Base-by-base conservation (phyloP, 495 filamentous ascomycete species). In the Talaromyces nanjingensis region DNA sequence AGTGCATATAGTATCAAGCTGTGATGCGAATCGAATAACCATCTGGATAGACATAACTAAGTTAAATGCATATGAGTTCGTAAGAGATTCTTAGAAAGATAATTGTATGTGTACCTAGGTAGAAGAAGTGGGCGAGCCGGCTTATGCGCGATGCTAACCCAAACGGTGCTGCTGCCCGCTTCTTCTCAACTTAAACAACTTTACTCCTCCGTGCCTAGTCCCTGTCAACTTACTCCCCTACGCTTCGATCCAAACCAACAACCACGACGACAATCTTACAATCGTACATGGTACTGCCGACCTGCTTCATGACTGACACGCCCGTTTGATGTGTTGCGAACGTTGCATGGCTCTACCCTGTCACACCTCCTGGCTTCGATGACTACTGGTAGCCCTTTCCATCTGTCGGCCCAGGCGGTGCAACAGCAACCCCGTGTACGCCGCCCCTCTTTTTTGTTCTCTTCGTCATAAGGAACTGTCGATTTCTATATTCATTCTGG, bases 331-430 rank as follows among this genome's bases (percentile, higher is more conserved):
- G 27, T 25, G 18, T 54, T 54, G 53, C 53, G 11, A 27, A 14
- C 27, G 22, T 69, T 69, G 72, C 66, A 72, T 74, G 70, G 67
- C 67, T 68, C 59, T 60, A 65, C 67, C 63, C 66, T 59, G 63
- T 63, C 64, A 65, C 63, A 67, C 52, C 68, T 65, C 74, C 74
- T 74, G 76, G 77, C 74, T 75, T 76, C 76, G 69, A 80, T 80
- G 76, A 75, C 67, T 73, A 34, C 62, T 59, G 64, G 70, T 68
- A 69, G 64, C 66, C 61, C 68, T 65, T 53, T 62, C 62, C 63
- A 62, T 65, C 65, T 67, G 71, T 64, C 71, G 69, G 68, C 68
- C 72, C 69, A 68, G 71, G 73, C 76, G 73, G 71, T 76, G 77
- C 75, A 73, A 71, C 76, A 72, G 77, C 71, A 67, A 66, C 65